Evolutionary conservation across 371 early-diverging fungal species (phyloP), one percentile per base, ranked within the genome.

Genomic region (Caulochytrium protostelioides): DNA sequence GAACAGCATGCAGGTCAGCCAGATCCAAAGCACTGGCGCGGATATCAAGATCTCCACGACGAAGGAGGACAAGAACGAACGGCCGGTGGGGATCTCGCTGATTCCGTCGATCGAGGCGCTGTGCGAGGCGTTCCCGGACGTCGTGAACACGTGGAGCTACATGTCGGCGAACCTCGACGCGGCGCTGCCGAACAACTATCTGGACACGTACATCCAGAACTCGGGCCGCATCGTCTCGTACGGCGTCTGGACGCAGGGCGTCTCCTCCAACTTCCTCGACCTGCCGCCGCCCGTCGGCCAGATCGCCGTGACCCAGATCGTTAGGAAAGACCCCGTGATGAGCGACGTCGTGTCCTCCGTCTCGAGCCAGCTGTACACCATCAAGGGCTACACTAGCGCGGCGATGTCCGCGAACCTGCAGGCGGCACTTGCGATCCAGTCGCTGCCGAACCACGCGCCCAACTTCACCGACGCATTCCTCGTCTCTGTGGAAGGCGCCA

Each of bases 281-380:
- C 22, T 45, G 3, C 29, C 31, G 9, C 10, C 10, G 8, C 24
- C 24, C 12, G 20, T 12, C 19, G 1, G 26, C 5, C 10, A 6
- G 12, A 23, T 14, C 13, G n/a, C n/a, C n/a, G n/a, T n/a, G n/a
- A n/a, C n/a, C n/a, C n/a, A n/a, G n/a, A n/a, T n/a, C n/a, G n/a
- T n/a, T n/a, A n/a, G n/a, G n/a, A n/a, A n/a, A n/a, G n/a, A n/a
- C n/a, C n/a, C n/a, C n/a, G n/a, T n/a, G n/a, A n/a, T n/a, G n/a
- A n/a, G n/a, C n/a, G n/a, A n/a, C n/a, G n/a, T n/a, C n/a, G n/a
- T n/a, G n/a, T n/a, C n/a, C 10, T 42, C 42, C 20, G 15, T 42
- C 3, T 29, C 35, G 7, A 38, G 45, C 26, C 38, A 38, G 28
- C 28, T 49, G 28, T 50, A 50, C 28, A 17, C 50, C 2, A 9